Conservation (phyloP, 1,139 yeast species). For the Candida sp. region DNA sequence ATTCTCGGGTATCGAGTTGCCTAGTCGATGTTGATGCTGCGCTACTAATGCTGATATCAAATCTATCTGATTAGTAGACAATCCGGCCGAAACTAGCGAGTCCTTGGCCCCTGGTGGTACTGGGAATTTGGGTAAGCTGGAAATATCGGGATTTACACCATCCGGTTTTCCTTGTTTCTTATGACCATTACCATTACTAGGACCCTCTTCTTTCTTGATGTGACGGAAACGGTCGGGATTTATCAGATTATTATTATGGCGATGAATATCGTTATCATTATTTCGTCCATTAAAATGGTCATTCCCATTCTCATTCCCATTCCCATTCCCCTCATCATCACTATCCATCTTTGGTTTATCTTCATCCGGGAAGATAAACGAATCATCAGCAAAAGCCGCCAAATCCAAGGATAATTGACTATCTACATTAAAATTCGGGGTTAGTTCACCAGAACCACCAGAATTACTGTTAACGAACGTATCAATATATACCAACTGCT, state of each 20-base stretch:
- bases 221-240: slow-evolving; percentile 1
- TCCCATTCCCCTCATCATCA: slow-evolving; percentile 8
- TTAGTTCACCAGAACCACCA: slow-evolving; percentile 14
- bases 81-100: slow-evolving; percentile 61
- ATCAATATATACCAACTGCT: slow-evolving; percentile 75
- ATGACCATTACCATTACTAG: background rate
- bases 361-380: slow-evolving; percentile 75
- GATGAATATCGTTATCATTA: background rate
- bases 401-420: slow-evolving; percentile 69
- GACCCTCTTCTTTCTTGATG: slow-evolving; percentile 1
- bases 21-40: slow-evolving; percentile 50
- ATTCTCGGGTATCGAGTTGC: slow-evolving; percentile 15
- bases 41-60: slow-evolving; percentile 71
- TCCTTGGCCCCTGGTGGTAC: slow-evolving; percentile 73
- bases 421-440: slow-evolving; percentile 51
- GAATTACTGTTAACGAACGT: slow-evolving; percentile 57
- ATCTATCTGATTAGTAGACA: slow-evolving; percentile 65
- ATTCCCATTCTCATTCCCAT: slow-evolving; percentile 4
- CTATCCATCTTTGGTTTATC: slow-evolving; percentile 49
- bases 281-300: slow-evolving; percentile 2
- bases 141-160: slow-evolving; percentile 10
- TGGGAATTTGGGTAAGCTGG: slow-evolving; percentile 52
- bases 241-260: slow-evolving; percentile 3
- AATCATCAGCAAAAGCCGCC: slow-evolving; percentile 78
- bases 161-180: slow-evolving; percentile 3